Percentiles rank a stretch among this genome's conserved stretches.
Conservation (phyloP, 1,139 yeast species). For the Sugiyamaella castrensis region DNA sequence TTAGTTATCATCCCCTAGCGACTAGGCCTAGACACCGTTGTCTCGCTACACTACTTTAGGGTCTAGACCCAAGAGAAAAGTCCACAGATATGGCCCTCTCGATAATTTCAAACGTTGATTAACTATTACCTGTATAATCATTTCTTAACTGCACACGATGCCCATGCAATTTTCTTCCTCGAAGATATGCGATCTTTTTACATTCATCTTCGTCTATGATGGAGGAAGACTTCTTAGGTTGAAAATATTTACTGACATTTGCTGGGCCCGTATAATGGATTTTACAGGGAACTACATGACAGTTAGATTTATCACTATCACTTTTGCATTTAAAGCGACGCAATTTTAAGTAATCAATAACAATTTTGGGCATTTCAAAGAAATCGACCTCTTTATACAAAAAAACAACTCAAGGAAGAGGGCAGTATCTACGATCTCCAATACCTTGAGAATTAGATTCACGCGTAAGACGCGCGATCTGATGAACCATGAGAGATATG, state of each 20-base stretch:
- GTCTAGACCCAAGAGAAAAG: no score
- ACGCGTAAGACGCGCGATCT: no score
- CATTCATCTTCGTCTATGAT: conserved; percentile 2
- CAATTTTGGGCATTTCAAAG: conserved; percentile 3
- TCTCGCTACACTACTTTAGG: no score
- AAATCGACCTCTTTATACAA: no score
- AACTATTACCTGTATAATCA: conserved; percentile 24
- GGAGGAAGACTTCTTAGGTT: conserved; percentile 2
- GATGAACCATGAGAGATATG: no score
- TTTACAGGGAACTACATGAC: conserved; percentile 31
- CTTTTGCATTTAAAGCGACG: conserved; percentile 2
- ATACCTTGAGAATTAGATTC: no score
- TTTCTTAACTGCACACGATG: conserved; percentile 19
- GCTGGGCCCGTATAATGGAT: conserved; percentile 30
- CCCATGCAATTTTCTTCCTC: conserved; percentile 32
- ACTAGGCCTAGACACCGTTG: no score
- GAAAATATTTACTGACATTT: conserved; percentile 25
- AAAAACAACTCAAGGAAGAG: no score
- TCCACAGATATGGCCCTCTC: no score
- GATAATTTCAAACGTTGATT: no score
- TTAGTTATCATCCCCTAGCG: background rate
- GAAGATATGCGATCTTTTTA: conserved; percentile 11
- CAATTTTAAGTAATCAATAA: background rate
- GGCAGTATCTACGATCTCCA: no score
- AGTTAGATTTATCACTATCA: conserved; percentile 1